Evolutionary conservation across 1,139 yeast genomes (phyloP).

Genomic region (Hanseniaspora sp.): DNA sequence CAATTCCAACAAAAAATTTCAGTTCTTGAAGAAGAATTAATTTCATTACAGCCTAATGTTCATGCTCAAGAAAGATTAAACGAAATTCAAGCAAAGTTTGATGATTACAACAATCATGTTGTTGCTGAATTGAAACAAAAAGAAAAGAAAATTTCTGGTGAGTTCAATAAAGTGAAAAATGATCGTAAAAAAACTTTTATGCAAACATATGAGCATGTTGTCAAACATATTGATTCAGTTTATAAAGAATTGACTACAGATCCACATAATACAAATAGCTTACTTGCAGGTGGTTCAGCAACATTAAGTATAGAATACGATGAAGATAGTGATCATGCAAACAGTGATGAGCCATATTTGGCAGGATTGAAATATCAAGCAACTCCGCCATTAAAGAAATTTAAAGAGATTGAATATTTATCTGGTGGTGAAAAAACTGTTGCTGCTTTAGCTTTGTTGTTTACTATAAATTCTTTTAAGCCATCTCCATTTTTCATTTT

Average conservation of each 20-base stretch:
- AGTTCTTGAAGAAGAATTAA: conserved; percentile 47
- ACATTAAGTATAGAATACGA: conserved; percentile 56
- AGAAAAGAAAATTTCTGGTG: conserved; percentile 46
- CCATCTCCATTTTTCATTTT: conserved; percentile 94
- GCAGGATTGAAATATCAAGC: conserved; percentile 85
- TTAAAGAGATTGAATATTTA: conserved; percentile 80
- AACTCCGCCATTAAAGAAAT: conserved; percentile 92
- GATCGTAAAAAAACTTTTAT: conserved; percentile 53
- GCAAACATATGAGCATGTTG: conserved; percentile 66
- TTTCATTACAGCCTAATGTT: conserved; percentile 61
- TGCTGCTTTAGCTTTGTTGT: conserved; percentile 85
- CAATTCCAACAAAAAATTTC: conserved; percentile 40
- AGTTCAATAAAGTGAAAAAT: conserved; percentile 50
- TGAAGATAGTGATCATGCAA: conserved; percentile 24
- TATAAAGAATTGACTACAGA: conserved; percentile 75
- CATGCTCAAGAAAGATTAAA: conserved; percentile 68
- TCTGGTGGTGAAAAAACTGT: conserved; percentile 97
- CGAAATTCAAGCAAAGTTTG: conserved; percentile 54
- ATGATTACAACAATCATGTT: conserved; percentile 56
- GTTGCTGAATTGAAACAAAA: conserved; percentile 43
- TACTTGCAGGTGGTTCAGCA: conserved; percentile 87
- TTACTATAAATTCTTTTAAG: conserved; percentile 80
- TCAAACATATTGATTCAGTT: conserved; percentile 60
- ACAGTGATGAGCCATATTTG: conserved; percentile 78
- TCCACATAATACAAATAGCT: conserved; percentile 35